Conservation (phyloP, 306 rosid genomes). For the Dicorynia guianensis region DNA sequence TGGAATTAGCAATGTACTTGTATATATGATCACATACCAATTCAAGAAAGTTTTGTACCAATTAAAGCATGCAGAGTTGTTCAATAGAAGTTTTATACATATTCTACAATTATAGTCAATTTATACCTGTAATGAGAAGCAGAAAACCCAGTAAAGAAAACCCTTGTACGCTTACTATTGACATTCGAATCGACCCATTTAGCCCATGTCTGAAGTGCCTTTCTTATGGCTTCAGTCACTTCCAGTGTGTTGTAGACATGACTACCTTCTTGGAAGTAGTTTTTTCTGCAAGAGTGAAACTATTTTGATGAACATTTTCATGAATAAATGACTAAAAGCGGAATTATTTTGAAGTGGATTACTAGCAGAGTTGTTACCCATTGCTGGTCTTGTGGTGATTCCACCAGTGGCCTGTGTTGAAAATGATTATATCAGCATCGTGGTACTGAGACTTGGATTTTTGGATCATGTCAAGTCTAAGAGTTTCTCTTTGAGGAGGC, state of each 20-base stretch:
- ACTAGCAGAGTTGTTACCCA: slow-evolving; percentile 32
- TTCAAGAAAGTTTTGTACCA: not conserved
- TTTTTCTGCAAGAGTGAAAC: slow-evolving; percentile 40
- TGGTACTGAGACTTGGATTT: slow-evolving; percentile 47
- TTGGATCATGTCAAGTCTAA: slow-evolving; percentile 52
- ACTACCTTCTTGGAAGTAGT: slow-evolving; percentile 48
- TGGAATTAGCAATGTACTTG: not conserved
- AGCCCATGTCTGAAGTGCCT: slow-evolving; percentile 48
- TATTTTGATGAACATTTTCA: not conserved
- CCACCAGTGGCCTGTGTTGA: slow-evolving; percentile 61
- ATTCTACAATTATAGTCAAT: not conserved
- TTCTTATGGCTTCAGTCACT: slow-evolving; percentile 45
- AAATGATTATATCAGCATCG: slow-evolving; percentile 52
- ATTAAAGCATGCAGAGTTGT: not conserved
- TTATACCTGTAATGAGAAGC: slow-evolving; percentile 56
- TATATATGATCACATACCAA: not conserved
- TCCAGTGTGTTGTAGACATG: slow-evolving; percentile 42
- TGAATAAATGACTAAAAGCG: too few relatives aligned
- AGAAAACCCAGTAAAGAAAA: slow-evolving; percentile 50
- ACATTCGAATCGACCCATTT: slow-evolving; percentile 52
- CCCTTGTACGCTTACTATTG: slow-evolving; percentile 40
- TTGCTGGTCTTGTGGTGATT: slow-evolving; percentile 48
- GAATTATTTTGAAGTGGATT: not conserved
- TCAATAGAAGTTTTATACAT: not conserved
- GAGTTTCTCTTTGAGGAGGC: slow-evolving; percentile 41